Base-by-base conservation (phyloP, 2,329 filamentous ascomycete species). In the Trichoderma simmonsii region DNA sequence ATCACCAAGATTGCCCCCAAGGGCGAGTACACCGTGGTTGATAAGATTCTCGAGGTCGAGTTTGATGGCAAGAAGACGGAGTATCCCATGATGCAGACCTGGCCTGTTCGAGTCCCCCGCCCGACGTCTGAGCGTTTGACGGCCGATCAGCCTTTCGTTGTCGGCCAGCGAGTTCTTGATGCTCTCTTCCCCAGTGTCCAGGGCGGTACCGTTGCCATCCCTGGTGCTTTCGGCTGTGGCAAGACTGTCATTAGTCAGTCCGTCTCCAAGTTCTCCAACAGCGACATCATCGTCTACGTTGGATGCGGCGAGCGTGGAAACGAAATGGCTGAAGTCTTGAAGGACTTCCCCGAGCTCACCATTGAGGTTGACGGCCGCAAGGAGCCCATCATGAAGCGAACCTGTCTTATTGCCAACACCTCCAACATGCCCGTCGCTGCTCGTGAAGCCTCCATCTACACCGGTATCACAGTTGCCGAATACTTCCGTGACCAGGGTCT, bases 361-460 rank as follows among this genome's bases (percentile, higher is more conserved):
- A 99, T 99, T 80, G 92, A 97, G 21, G 90, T 98, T 77, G 92
- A 97, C 57, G 96, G 96, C 78, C 94, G 95, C 80, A 92, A 95
- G 84, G 96, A 99, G 82, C 95, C 95, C 77, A 99, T 99, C 86
- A 99, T 99, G 96, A 99, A 99, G 90, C 95, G 96, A 82, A 99
- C 96, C 18, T 97, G 94, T 26, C 88, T 99, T 73, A 98, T 99
- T 80, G 96, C 96, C 82, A 99, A 99, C 85, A 99, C 96, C 57
- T 99, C 96, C 78, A 99, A 99, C 88, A 99, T 99, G 96, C 96
- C 96, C 74, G 96, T 99, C 79, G 96, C 96, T 75, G 96, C 96
- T 73, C 94, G 96, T 85, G 96, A 99, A 84, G 96, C 96, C 72
- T 99, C 96, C 75, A 99, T 99, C 81, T 99, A 99, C 85, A 99